Percentiles rank a stretch among this genome's conserved stretches.
These are phyloP conservation scores for Pythium utonaiense DNA, from an alignment of 352 stramenopile genomes.

Conservation along the genomic window DNA sequence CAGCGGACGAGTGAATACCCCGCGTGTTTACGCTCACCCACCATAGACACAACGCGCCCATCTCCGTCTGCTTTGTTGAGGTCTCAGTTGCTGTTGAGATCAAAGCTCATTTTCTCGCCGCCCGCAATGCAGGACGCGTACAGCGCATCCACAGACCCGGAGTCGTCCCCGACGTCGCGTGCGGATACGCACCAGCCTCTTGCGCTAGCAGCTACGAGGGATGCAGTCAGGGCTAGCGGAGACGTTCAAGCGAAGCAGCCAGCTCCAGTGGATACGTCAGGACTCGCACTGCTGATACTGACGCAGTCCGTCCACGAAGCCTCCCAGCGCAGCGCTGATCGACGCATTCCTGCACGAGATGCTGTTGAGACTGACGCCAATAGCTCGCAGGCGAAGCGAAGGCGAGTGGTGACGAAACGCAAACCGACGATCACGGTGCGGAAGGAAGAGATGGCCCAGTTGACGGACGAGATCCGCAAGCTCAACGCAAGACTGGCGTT, in stretches of 20 bases:
- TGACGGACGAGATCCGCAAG: conserved; percentile 11
- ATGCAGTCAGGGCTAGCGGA: too few species aligned
- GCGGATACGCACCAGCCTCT: too few species aligned
- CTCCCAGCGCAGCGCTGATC: not conserved
- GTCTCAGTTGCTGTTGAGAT: too few species aligned
- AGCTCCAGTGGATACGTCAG: conserved; percentile 1
- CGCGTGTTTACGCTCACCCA: not conserved
- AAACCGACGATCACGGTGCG: conserved; percentile 16
- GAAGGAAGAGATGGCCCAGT: conserved; percentile 16
- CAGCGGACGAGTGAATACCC: not conserved
- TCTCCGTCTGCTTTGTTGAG: too few species aligned
- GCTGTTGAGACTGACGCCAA: not conserved
- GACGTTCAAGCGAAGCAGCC: too few species aligned
- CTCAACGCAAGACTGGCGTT: conserved; percentile 10
- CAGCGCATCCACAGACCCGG: too few species aligned
- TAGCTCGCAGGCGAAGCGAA: not conserved
- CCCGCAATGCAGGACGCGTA: too few species aligned
- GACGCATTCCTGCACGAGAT: not conserved
- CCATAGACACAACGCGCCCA: not conserved
- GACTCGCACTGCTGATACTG: conserved; percentile 9
- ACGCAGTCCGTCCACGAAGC: conserved; percentile 16
- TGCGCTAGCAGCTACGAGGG: too few species aligned
- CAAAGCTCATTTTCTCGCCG: too few species aligned
- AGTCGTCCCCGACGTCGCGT: too few species aligned
- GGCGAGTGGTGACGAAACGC: conserved; percentile 9